A percentile compares a stretch with the other conserved stretches of the same genome.
Evolutionary conservation across 805 yeast species (phyloP).

Genomic region (Clavispora asparagi): DNA sequence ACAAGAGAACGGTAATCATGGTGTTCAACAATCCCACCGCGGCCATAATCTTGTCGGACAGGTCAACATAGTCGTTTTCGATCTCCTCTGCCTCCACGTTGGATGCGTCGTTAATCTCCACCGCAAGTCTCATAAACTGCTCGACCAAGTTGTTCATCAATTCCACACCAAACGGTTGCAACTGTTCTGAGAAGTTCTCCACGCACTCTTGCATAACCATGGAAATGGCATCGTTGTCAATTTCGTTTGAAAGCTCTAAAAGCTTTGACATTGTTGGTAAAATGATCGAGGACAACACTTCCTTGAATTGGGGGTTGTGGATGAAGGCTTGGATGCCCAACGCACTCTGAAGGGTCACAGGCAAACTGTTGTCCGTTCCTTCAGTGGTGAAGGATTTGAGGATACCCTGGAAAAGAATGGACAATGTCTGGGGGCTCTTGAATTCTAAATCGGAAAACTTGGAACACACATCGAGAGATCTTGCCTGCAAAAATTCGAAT

Average conservation of each 20-base stretch:
- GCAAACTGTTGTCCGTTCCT: conserved; percentile 37
- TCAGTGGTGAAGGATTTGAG: conserved; percentile 24
- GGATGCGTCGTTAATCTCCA: conserved; percentile 49
- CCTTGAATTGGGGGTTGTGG: conserved; percentile 58
- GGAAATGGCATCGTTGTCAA: conserved; percentile 83
- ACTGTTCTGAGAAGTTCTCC: conserved; percentile 78
- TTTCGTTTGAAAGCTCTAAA: conserved; percentile 65
- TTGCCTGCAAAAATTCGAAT: conserved; percentile 66
- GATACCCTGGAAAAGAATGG: conserved; percentile 30
- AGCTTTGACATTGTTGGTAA: conserved; percentile 79
- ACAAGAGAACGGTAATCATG: conserved; percentile 70
- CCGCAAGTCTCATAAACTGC: conserved; percentile 24
- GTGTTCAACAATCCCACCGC: conserved; percentile 80
- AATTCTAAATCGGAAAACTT: conserved; percentile 62
- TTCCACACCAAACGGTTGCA: conserved; percentile 40
- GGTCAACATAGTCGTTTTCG: conserved; percentile 22
- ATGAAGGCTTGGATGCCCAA: conserved; percentile 79
- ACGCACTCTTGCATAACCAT: conserved; percentile 95
- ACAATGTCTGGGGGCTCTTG: conserved; percentile 19
- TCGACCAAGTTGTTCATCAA: conserved; percentile 23
- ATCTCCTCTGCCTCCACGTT: conserved; percentile 23
- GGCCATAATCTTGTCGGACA: conserved; percentile 71
- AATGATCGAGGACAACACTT: conserved; percentile 61
- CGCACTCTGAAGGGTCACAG: conserved; percentile 81
- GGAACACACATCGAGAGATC: conserved; percentile 63